Conservation (phyloP, 164 flowering plant species). For the Saururus chinensis region DNA sequence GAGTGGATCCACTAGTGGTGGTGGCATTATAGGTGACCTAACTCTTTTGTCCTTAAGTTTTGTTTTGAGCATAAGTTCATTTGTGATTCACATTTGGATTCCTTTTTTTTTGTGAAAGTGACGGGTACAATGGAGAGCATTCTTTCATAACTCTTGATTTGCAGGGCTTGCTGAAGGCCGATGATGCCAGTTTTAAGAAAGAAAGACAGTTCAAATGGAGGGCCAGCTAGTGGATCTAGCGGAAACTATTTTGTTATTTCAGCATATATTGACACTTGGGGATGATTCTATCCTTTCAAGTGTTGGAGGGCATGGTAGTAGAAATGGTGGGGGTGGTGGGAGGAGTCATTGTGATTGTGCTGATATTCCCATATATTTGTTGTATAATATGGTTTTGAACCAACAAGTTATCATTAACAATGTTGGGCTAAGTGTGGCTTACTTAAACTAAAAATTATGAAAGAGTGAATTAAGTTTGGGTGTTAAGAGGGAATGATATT, state of each 20-base stretch:
- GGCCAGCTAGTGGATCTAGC: conserved; percentile 94
- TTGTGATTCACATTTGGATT: neutral
- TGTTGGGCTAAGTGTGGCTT: no score
- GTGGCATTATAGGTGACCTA: conserved; percentile 76
- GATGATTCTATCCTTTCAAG: conserved; percentile 50
- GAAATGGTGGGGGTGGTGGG: conserved; percentile 79
- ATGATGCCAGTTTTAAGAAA: conserved; percentile 66
- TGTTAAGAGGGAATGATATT: no score
- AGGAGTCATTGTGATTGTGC: conserved; percentile 92
- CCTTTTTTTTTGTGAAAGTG: conserved; percentile 25
- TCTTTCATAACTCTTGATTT: conserved; percentile 53
- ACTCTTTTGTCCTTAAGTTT: neutral
- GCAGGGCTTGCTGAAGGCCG: conserved; percentile 69
- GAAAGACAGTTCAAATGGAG: conserved; percentile 19
- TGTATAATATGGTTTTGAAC: no score
- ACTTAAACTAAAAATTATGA: no score
- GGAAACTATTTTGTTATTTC: conserved; percentile 85
- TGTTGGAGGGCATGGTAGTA: conserved; percentile 76
- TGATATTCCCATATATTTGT: conserved; percentile 59
- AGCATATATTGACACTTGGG: conserved; percentile 40
- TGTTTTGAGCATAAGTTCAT: neutral
- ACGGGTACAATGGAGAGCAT: conserved; percentile 91
- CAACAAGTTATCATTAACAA: no score
- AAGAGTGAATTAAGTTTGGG: no score
- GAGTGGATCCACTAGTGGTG: conserved; percentile 67